These are phyloP conservation scores for Juncus effusus DNA, from an alignment of 176 grass and related monocot genomes.

Conservation along the genomic window DNA sequence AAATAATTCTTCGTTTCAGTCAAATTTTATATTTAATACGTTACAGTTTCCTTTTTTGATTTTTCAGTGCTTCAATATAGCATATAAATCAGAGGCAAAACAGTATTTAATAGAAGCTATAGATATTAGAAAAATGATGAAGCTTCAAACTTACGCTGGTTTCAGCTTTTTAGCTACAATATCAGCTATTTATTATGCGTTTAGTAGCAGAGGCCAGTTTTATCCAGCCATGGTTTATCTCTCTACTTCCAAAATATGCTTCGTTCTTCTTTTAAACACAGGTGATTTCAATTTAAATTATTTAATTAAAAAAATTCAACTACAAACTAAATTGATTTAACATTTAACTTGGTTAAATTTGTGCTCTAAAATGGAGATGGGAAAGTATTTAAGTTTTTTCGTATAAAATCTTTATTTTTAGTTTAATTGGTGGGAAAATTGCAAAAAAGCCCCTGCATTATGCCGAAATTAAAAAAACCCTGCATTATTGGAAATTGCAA, in stretches of 20 bases:
- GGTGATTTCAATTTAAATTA: neutral
- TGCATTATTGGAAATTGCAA: too few relatives aligned
- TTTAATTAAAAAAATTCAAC: too few relatives aligned
- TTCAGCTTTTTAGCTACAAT: constrained; percentile 91
- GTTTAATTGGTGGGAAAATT: too few relatives aligned
- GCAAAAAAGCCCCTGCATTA: too few relatives aligned
- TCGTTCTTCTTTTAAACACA: constrained; percentile 90
- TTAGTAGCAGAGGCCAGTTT: constrained; percentile 95
- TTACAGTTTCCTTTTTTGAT: neutral
- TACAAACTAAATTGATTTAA: too few relatives aligned
- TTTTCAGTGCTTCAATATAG: neutral
- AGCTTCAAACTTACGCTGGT: constrained; percentile 72
- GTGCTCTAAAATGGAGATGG: too few relatives aligned
- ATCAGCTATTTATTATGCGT: constrained; percentile 72
- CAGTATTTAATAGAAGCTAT: neutral
- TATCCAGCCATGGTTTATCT: constrained; percentile 94
- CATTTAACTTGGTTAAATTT: too few relatives aligned
- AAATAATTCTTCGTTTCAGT: too few relatives aligned
- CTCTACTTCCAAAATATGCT: constrained; percentile 93
- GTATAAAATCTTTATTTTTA: too few relatives aligned
- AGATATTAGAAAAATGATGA: constrained; percentile 51
- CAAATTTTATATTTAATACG: too few relatives aligned
- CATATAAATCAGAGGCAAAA: neutral
- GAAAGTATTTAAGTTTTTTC: too few relatives aligned
- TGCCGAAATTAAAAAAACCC: too few relatives aligned